phyloP scores from a whole-genome alignment of 331 rosid genomes.

The Ulmus americana region DNA sequence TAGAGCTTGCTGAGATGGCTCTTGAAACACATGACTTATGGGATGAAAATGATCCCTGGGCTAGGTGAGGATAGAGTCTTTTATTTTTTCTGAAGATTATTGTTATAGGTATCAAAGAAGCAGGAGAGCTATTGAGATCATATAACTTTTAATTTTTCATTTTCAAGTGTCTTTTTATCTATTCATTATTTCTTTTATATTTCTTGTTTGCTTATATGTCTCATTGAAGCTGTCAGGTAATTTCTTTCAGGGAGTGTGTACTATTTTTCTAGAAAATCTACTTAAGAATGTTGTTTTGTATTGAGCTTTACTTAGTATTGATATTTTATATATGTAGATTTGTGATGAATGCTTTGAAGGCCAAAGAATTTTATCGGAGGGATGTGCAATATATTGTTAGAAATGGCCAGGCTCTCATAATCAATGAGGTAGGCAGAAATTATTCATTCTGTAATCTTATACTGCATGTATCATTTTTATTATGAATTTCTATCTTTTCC shows the following conservation, averaged over 20 bases:
- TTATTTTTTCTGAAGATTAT: not conserved
- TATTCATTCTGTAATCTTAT: not conserved
- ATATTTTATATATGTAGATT: constrained; percentile 54
- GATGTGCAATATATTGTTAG: constrained; percentile 92
- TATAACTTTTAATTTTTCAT: not conserved
- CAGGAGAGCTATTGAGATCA: not conserved
- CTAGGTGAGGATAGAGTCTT: constrained; percentile 50
- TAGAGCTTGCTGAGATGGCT: constrained; percentile 87
- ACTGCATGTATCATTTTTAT: not conserved
- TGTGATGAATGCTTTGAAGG: constrained; percentile 91
- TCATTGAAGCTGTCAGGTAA: not conserved
- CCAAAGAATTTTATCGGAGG: constrained; percentile 84
- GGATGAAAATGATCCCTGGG: constrained; percentile 99
- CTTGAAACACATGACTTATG: constrained; percentile 91
- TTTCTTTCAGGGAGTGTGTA: not conserved
- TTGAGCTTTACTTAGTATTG: constrained; percentile 23
- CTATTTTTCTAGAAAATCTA: constrained; percentile 5
- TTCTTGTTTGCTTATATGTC: not conserved
- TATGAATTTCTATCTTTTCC: not conserved
- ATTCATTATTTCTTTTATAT: not conserved
- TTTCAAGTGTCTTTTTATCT: not conserved
- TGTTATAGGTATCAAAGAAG: not conserved
- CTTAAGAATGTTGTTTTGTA: constrained; percentile 9
- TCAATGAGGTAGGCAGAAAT: constrained; percentile 65
- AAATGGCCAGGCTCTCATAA: constrained; percentile 91